Conservation (phyloP, 805 yeast genomes). For the Ogataea corticis region DNA sequence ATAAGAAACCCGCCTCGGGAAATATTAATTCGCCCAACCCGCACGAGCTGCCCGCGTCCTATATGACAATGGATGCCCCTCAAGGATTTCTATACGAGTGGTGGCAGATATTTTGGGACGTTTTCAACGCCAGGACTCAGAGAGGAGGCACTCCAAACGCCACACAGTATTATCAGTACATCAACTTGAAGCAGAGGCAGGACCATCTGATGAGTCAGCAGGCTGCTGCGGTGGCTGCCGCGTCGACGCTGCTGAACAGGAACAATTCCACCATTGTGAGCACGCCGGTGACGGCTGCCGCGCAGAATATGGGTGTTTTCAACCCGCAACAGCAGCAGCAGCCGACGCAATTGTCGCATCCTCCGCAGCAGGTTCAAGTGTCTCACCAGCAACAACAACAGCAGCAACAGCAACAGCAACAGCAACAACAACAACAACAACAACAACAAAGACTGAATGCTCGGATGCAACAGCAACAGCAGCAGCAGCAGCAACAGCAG, state of each 20-base stretch:
- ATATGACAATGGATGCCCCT: slow-evolving; percentile 74
- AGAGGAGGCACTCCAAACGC: slow-evolving; percentile 65
- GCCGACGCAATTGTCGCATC: slow-evolving; percentile 17
- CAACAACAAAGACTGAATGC: slow-evolving; percentile 11
- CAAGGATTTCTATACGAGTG: slow-evolving; percentile 87
- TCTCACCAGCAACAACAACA: slow-evolving; percentile 22
- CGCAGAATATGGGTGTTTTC: slow-evolving; percentile 19
- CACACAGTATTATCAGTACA: slow-evolving; percentile 68
- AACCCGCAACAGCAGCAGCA: slow-evolving; percentile 20
- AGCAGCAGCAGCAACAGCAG: slow-evolving; percentile 6
- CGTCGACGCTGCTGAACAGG: slow-evolving; percentile 19
- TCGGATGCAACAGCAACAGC: slow-evolving; percentile 10
- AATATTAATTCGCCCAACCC: slow-evolving; percentile 15
- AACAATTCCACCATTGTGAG: slow-evolving; percentile 13
- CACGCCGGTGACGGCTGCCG: slow-evolving; percentile 18
- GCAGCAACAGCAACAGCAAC: slow-evolving; percentile 9
- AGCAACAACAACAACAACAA: too few relatives aligned
- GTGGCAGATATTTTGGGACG: slow-evolving; percentile 98
- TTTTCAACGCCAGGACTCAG: slow-evolving; percentile 77
- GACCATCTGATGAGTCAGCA: slow-evolving; percentile 44
- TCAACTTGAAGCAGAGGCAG: slow-evolving; percentile 58
- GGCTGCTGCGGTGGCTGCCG: slow-evolving; percentile 23
- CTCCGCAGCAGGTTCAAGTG: slow-evolving; percentile 19
- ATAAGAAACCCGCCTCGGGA: slow-evolving; percentile 14
- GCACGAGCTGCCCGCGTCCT: slow-evolving; percentile 47